These are phyloP conservation scores for Candida parachauliodes DNA, from an alignment of 805 yeast species.

Conservation along the genomic window DNA sequence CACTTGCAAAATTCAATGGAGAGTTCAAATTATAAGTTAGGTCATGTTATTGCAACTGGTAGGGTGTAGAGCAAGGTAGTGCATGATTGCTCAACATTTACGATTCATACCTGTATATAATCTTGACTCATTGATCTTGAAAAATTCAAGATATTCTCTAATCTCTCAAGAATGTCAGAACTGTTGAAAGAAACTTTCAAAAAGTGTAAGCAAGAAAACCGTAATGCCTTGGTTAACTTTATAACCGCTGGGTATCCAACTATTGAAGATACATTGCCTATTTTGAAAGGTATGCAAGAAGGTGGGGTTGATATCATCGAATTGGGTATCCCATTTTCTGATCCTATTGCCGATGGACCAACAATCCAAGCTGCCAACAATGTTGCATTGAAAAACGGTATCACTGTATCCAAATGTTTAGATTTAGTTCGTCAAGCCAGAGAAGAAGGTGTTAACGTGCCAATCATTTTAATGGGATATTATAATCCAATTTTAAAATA, in stretches of 20 bases:
- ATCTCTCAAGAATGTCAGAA: conserved; percentile 40
- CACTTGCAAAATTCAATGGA: no score
- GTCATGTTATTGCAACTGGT: no score
- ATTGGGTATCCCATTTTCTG: conserved; percentile 94
- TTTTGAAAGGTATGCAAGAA: conserved; percentile 81
- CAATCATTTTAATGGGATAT: conserved; percentile 94
- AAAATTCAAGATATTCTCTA: background rate
- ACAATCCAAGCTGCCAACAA: conserved; percentile 88
- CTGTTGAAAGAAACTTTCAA: conserved; percentile 58
- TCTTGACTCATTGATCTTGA: conserved; percentile 3
- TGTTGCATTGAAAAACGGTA: conserved; percentile 78
- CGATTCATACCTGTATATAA: background rate
- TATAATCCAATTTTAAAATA: conserved; percentile 88
- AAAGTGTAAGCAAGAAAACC: conserved; percentile 57
- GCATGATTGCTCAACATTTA: background rate
- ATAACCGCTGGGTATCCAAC: conserved; percentile 94
- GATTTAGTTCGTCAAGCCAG: conserved; percentile 76
- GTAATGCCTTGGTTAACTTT: conserved; percentile 88
- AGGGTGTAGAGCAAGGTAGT: no score
- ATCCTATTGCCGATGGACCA: conserved; percentile 99
- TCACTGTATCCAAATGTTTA: conserved; percentile 65
- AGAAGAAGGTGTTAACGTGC: conserved; percentile 77
- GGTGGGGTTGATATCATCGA: conserved; percentile 97
- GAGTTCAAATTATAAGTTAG: no score
- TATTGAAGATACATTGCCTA: conserved; percentile 81